Conservation (phyloP, 2,329 filamentous ascomycete genomes). For the Emergomyces orientalis region DNA sequence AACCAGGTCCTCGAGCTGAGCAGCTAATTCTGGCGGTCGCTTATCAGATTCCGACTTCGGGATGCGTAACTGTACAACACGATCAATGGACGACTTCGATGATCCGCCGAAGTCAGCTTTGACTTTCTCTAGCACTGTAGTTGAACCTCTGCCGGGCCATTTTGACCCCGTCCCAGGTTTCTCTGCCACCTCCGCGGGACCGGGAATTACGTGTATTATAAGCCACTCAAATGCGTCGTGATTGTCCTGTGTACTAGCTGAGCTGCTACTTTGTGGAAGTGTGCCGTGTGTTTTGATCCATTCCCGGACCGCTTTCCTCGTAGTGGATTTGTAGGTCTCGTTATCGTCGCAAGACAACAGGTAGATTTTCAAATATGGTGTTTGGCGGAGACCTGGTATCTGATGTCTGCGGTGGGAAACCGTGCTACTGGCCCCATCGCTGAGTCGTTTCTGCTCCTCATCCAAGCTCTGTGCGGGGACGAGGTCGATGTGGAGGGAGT, state of each 20-base stretch:
- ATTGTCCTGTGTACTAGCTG: slow-evolving; percentile 64
- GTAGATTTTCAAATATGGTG: slow-evolving; percentile 86
- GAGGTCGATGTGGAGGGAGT: slow-evolving; percentile 82
- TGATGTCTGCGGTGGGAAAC: slow-evolving; percentile 65
- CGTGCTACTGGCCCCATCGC: slow-evolving; percentile 28
- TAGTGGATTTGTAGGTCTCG: slow-evolving; percentile 77
- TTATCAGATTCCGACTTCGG: slow-evolving; percentile 49
- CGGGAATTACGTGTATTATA: slow-evolving; percentile 85
- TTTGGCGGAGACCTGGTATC: slow-evolving; percentile 85
- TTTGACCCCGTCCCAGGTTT: slow-evolving; percentile 56
- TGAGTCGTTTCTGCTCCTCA: slow-evolving; percentile 28
- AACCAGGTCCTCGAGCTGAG: slow-evolving; percentile 75
- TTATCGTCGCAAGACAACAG: slow-evolving; percentile 91
- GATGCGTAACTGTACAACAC: slow-evolving; percentile 77
- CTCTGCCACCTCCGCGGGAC: slow-evolving; percentile 64
- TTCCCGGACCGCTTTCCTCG: slow-evolving; percentile 70
- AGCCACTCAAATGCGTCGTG: slow-evolving; percentile 97
- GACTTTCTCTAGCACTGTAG: slow-evolving; percentile 80
- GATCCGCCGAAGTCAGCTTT: slow-evolving; percentile 79
- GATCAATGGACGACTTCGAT: slow-evolving; percentile 63
- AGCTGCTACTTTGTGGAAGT: slow-evolving; percentile 38
- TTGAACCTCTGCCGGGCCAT: slow-evolving; percentile 68
- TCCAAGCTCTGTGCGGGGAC: slow-evolving; percentile 50
- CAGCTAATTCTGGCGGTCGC: slow-evolving; percentile 65
- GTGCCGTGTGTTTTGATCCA: slow-evolving; percentile 77